Percentiles rank a stretch among this genome's conserved stretches.
These are phyloP conservation scores for Filobasidium uniguttulatum DNA, from an alignment of 1,284 basidiomycete species.

Conservation along the genomic window DNA sequence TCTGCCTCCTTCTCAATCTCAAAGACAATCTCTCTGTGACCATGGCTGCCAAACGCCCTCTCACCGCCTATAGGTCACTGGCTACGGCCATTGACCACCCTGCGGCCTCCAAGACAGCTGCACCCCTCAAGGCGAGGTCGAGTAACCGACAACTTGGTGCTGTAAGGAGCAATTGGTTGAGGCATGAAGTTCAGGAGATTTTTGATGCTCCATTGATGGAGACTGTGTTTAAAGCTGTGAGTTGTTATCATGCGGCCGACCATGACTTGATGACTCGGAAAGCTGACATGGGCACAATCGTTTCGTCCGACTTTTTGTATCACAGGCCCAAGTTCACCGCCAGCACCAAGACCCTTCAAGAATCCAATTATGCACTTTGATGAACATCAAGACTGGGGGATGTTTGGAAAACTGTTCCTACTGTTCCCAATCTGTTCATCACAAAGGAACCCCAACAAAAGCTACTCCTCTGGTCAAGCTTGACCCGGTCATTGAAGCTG, in stretches of 20 bases:
- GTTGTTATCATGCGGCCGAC: too few relatives aligned
- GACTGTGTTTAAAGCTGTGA: conserved; percentile 67
- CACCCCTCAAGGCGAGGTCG: not conserved
- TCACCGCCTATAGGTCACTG: not conserved
- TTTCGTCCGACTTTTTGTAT: not conserved
- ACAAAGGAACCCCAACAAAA: conserved; percentile 67
- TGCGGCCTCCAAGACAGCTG: not conserved
- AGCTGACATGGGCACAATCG: not conserved
- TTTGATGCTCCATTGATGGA: conserved; percentile 60
- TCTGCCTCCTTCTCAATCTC: too few relatives aligned
- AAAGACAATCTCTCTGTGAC: too few relatives aligned
- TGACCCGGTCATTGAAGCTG: conserved; percentile 80
- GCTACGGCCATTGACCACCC: conserved; percentile 2
- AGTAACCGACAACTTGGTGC: conserved; percentile 14
- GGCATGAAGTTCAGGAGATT: conserved; percentile 38
- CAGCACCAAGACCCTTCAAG: conserved; percentile 74
- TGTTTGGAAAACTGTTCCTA: conserved; percentile 97
- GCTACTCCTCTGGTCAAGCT: conserved; percentile 80
- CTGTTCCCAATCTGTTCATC: conserved; percentile 89
- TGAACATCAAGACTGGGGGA: conserved; percentile 98
- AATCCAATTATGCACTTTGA: conserved; percentile 90
- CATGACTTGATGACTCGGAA: not conserved
- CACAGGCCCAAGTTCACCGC: conserved; percentile 54
- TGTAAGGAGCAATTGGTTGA: conserved; percentile 34
- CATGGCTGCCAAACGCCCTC: not conserved